Evolutionary conservation across 129 eudicot species (phyloP).

Genomic region (Artemisia annua): DNA sequence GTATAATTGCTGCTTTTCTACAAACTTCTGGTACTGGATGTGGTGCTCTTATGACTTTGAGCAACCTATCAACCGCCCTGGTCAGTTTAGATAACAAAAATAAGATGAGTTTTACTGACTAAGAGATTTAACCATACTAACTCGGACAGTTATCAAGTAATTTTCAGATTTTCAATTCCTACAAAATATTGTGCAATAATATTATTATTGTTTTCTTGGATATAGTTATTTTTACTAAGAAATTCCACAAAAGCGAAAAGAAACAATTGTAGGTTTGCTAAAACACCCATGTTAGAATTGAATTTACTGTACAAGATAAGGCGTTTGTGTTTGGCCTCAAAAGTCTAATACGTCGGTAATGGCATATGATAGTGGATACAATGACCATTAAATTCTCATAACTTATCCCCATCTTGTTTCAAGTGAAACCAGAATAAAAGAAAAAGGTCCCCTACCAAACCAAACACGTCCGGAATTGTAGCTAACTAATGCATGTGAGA

Average conservation of each 20-base stretch:
- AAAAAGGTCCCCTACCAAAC: conserved; percentile 15
- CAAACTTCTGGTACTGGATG: conserved; percentile 96
- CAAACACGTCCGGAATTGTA: background rate
- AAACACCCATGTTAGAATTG: conserved; percentile 7
- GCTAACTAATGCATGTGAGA: conserved; percentile 16
- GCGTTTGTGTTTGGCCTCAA: conserved; percentile 4
- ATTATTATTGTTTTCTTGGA: background rate
- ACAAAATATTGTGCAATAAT: background rate
- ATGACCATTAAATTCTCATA: background rate
- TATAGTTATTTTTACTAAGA: background rate
- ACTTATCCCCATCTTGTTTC: background rate
- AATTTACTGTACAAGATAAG: background rate
- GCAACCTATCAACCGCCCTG: conserved; percentile 95
- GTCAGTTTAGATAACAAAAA: conserved; percentile 6
- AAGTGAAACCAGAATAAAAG: background rate
- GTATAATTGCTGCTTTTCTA: conserved; percentile 82
- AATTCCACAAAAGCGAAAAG: background rate
- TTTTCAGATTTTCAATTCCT: background rate
- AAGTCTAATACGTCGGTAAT: background rate
- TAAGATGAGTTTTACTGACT: background rate
- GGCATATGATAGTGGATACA: background rate
- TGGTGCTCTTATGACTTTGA: conserved; percentile 81
- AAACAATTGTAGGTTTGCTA: background rate
- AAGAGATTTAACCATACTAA: background rate
- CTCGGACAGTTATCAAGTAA: background rate